Evolutionary conservation across 1,284 basidiomycete species (phyloP).

Genomic region (Moniliophthora roreri): DNA sequence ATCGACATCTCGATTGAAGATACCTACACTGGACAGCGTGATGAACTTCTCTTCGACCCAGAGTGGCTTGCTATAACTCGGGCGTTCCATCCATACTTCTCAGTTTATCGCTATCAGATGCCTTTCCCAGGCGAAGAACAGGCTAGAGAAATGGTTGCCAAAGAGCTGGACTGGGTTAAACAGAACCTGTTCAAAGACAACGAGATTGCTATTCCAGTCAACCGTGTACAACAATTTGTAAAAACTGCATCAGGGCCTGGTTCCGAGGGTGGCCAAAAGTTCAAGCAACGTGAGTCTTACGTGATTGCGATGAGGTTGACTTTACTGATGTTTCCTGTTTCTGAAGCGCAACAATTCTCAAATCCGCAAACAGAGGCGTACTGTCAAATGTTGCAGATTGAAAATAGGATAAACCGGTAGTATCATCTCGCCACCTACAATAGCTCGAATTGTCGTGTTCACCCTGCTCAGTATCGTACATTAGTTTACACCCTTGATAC

Average conservation of each 20-base stretch:
- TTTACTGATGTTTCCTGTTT: conserved; percentile 12
- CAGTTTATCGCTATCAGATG: conserved; percentile 48
- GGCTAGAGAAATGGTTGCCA: conserved; percentile 57
- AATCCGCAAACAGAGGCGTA: conserved; percentile 93
- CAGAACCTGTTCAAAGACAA: conserved; percentile 35
- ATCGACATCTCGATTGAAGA: conserved; percentile 43
- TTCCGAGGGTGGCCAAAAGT: conserved; percentile 32
- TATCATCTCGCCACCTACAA: neutral
- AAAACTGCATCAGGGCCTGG: conserved; percentile 71
- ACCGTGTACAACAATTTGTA: conserved; percentile 70
- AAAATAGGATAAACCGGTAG: conserved; percentile 72
- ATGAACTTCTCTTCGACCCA: conserved; percentile 71
- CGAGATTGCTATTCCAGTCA: conserved; percentile 40
- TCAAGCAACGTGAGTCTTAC: conserved; percentile 48
- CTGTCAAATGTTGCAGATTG: conserved; percentile 75
- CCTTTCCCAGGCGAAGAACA: conserved; percentile 60
- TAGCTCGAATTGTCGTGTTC: neutral
- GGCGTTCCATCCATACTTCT: conserved; percentile 79
- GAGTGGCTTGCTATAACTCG: conserved; percentile 94
- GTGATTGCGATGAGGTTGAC: neutral
- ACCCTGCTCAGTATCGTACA: too few relatives aligned
- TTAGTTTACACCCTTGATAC: too few relatives aligned
- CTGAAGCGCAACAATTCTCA: conserved; percentile 72
- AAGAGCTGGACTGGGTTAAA: conserved; percentile 69
- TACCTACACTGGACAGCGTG: conserved; percentile 17